Base-by-base conservation (phyloP, 1,284 basidiomycete species). In the Ceratobasidium sp. region DNA sequence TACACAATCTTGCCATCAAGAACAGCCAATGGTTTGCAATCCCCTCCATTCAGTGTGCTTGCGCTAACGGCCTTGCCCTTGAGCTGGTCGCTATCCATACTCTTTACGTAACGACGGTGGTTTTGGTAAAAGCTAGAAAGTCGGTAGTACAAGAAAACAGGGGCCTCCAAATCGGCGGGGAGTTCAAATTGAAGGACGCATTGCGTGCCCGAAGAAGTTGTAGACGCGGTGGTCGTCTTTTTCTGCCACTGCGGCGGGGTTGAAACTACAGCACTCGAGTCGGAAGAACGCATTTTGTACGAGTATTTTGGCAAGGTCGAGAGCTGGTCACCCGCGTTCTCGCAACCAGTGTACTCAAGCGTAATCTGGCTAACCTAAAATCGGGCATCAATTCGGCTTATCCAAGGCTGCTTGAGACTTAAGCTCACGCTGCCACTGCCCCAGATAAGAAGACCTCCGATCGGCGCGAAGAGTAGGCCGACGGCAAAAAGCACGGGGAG, bases 101-200 rank as follows among this genome's bases (percentile, higher is more conserved):
- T 96, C 82, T 96, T 93, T 71, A 99, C 95, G 77, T 99, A 99
- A 76, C 97, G 87, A 55, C 97, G 89, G 79, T 99, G 97, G 79
- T 99, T 99, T 84, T 99, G 97, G 81, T 90, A 99, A 83, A 93
- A 96, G 81, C 94, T 94, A 70, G 91, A 92, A 78, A 96, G 87
- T 80, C 94, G 94, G 86, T 99, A 99, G 82, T 99, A 99, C 73
- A 98, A 83, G 76, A 99, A 89, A 2, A 99, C 92, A 35, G 90
- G 84, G 20, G 85, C 80, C 6, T 86, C 80, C 49, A 99, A 82
- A 75, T 93, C 85, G 64, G 88, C 86, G 1, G 95, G 94, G 22
- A 99, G 81, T 53, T 91, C 83, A 76, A 97, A 98, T 70, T 88
- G 82, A 74, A 98, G 83, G 70, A 87, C 77, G 78, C 95, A 98